A percentile compares a stretch with the other conserved stretches of the same genome.
These are phyloP conservation scores for Diphasiastrum complanatum DNA, from an alignment of 83 land plant genomes.

Conservation along the genomic window DNA sequence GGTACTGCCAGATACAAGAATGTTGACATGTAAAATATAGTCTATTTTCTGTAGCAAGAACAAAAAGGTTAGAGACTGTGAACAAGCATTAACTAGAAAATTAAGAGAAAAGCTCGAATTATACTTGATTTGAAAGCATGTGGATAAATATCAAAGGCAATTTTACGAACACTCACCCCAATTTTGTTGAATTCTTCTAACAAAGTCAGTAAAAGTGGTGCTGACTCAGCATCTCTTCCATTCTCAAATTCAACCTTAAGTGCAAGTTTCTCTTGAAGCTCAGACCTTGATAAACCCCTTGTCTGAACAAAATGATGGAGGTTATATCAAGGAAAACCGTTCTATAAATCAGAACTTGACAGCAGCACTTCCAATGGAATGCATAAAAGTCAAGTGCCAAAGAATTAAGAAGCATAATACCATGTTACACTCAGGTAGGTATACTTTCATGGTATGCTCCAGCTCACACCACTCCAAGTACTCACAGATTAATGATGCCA, in stretches of 20 bases:
- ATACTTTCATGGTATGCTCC: constrained; percentile 84
- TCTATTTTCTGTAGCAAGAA: too few relatives aligned
- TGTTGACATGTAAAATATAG: too few relatives aligned
- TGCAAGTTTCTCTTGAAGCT: constrained; percentile 67
- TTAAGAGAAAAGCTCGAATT: too few relatives aligned
- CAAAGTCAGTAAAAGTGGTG: constrained; percentile 81
- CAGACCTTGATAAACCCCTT: constrained; percentile 82
- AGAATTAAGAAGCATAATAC: constrained; percentile 35
- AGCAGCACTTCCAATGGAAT: constrained; percentile 5
- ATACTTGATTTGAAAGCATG: too few relatives aligned
- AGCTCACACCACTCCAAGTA: constrained; percentile 97
- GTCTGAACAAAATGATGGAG: constrained; percentile 42
- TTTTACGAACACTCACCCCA: too few relatives aligned
- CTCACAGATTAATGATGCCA: constrained; percentile 86
- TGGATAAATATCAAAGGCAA: too few relatives aligned
- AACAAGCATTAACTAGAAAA: too few relatives aligned
- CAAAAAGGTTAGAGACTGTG: too few relatives aligned
- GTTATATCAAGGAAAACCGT: neutral
- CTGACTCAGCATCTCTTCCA: constrained; percentile 12
- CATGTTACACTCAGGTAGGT: constrained; percentile 91
- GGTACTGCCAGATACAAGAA: too few relatives aligned
- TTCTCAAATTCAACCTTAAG: constrained; percentile 48
- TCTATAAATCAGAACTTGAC: neutral
- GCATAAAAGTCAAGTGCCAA: neutral
- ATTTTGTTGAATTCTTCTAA: too few relatives aligned